phyloP scores from a whole-genome alignment of 768 basidiomycete genomes.

The Tylopilus balloui region DNA sequence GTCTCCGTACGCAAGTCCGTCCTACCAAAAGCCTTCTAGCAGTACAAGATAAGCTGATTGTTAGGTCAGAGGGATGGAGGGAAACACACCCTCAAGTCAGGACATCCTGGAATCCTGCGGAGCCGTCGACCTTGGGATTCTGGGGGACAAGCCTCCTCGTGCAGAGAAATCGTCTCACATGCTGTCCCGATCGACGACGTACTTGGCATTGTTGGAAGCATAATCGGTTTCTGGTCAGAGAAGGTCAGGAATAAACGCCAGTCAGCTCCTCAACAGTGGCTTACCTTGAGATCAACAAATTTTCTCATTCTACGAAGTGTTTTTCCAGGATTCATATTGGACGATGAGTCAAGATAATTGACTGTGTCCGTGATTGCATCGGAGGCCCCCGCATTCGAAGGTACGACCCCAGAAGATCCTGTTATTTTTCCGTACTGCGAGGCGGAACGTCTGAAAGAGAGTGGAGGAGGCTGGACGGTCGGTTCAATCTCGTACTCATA shows the following conservation, averaged over 20 bases:
- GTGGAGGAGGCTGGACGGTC: not conserved
- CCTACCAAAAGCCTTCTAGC: not conserved
- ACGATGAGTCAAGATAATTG: too few species aligned
- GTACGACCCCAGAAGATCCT: not conserved
- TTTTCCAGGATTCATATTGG: not conserved
- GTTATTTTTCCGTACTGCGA: not conserved
- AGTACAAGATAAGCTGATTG: not conserved
- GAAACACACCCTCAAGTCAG: constrained; percentile 2
- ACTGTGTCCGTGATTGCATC: not conserved
- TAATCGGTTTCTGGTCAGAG: not conserved
- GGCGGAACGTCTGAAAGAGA: not conserved
- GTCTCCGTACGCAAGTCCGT: not conserved
- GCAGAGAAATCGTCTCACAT: not conserved
- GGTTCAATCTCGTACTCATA: constrained; percentile 3
- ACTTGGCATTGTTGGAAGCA: not conserved
- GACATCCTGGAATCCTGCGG: constrained; percentile 7
- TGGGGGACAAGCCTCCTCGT: not conserved
- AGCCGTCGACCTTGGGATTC: not conserved
- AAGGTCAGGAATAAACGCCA: not conserved
- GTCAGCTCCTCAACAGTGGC: not conserved
- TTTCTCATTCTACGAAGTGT: constrained; percentile 1
- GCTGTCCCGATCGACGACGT: not conserved
- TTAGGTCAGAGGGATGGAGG: not conserved
- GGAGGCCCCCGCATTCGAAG: not conserved
- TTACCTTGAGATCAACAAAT: constrained; percentile 1